Evolutionary conservation across 2,329 filamentous ascomycete species (phyloP).

Genomic region (Cytospora leucostoma): DNA sequence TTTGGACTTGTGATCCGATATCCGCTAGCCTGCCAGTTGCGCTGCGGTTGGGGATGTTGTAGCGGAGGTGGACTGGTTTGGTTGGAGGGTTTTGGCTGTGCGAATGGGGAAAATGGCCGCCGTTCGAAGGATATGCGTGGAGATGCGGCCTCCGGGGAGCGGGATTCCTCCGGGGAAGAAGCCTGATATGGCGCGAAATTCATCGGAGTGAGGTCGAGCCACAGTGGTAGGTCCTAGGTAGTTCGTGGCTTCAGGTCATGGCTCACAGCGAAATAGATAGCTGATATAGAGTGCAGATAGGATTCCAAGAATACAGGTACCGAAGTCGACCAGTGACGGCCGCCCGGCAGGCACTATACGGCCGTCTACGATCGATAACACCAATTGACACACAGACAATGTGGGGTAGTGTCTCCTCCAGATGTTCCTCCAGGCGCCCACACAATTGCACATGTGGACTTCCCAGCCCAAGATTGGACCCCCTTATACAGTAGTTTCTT

Average conservation of each 20-base stretch:
- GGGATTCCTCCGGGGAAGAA: constrained; percentile 79
- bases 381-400: no score
- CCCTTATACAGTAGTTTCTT: no score
- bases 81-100: constrained; percentile 41
- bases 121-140: constrained; percentile 62
- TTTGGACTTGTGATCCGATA: constrained; percentile 42
- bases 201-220: constrained; percentile 50
- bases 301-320: no score
- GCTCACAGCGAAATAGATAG: background rate
- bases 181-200: constrained; percentile 98
- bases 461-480: no score
- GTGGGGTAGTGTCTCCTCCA: no score
- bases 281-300: background rate
- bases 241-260: background rate
- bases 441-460: no score
- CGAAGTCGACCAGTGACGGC: background rate
- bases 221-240: constrained; percentile 29
- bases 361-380: no score
- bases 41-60: constrained; percentile 59
- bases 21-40: constrained; percentile 51
- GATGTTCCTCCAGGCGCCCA: no score
- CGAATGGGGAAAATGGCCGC: constrained; percentile 56
- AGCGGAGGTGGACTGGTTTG: constrained; percentile 47
- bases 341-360: no score
- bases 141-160: constrained; percentile 64